phyloP scores from a whole-genome alignment of 306 rosid genomes.

The Notholithocarpus densiflorus region DNA sequence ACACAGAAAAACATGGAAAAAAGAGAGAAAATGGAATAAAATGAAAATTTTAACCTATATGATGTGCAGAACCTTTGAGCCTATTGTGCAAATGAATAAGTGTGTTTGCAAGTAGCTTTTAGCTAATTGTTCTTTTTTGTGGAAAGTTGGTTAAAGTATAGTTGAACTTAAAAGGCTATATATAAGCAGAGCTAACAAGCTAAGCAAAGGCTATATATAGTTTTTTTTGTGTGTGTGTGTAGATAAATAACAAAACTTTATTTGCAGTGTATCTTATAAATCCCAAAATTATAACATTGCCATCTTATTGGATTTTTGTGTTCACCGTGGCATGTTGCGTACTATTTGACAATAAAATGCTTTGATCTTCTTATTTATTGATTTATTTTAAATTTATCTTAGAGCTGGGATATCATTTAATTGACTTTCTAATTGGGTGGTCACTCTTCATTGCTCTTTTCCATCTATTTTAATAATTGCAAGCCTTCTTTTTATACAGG shows the following conservation, averaged over 20 bases:
- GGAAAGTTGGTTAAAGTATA: no score
- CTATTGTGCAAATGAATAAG: not conserved
- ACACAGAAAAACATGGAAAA: not conserved
- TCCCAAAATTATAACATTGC: not conserved
- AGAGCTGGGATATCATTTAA: not conserved
- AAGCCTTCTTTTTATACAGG: constrained; percentile 42
- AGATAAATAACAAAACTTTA: not conserved
- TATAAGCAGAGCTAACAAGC: no score
- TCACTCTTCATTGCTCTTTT: not conserved
- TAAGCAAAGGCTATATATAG: no score
- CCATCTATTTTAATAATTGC: constrained; percentile 8
- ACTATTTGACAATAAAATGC: not conserved
- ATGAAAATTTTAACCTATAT: not conserved
- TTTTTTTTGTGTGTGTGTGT: no score
- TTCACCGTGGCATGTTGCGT: not conserved
- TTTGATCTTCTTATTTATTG: not conserved
- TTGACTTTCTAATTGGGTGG: no score
- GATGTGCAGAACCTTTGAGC: not conserved
- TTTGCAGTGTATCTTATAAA: not conserved
- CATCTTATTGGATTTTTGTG: not conserved
- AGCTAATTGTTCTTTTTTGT: no score
- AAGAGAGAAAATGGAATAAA: not conserved
- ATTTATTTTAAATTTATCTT: not conserved
- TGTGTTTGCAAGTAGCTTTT: no score
- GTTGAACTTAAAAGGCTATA: no score